Evolutionary conservation across 2,329 filamentous ascomycete species (phyloP), one percentile per base, ranked within the genome.

Genomic region (Pezicula radicicola): DNA sequence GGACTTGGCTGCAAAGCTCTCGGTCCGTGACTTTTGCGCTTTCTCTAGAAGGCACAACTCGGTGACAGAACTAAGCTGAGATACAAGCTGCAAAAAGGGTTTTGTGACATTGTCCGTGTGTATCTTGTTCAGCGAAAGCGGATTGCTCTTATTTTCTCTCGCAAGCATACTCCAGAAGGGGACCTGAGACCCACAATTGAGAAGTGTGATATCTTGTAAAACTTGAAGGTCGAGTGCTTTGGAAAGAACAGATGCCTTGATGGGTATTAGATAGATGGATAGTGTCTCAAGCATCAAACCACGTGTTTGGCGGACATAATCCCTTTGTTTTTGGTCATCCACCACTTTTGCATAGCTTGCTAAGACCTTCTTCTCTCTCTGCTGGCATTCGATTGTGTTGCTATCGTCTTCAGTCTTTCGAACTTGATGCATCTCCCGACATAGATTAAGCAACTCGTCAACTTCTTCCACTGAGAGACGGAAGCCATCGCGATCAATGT

Each of bases 171-270:
- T 70, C 84, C 84, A 88, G 55, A 87, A 78, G 0, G 76, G 70
- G 27, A 73, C 73, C 63, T 88, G 84, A 5, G 77, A 72, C 1
- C 84, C 84, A 16, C 87, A 83, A 55, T 84, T 85, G 43, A 88
- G 74, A 21, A 88, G 70, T 1, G 81, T 83, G 16, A 88, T 70
- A 44, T 73, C 75, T 56, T 70, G 76, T n/a, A 88, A 70, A 4
- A 71, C 70, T n/a, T 70, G 71, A 3, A 87, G 60, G 58, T 87
- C 81, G 35, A 87, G 68, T 0, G 80, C 79, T 27, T 74, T 72
- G 16, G 72, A 76, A 8, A 88, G 61, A 0, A 85, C 74, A 0
- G 78, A 79, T 2, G 82, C 73, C 63, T 80, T 83, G 58, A 84
- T 72, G 0, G 84, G 84, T 33, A 88, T 75, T 30, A 84, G 72